A percentile compares a stretch with the other conserved stretches of the same genome.
phyloP scores from a whole-genome alignment of 352 stramenopile species.

The Elongisporangium undulatum region DNA sequence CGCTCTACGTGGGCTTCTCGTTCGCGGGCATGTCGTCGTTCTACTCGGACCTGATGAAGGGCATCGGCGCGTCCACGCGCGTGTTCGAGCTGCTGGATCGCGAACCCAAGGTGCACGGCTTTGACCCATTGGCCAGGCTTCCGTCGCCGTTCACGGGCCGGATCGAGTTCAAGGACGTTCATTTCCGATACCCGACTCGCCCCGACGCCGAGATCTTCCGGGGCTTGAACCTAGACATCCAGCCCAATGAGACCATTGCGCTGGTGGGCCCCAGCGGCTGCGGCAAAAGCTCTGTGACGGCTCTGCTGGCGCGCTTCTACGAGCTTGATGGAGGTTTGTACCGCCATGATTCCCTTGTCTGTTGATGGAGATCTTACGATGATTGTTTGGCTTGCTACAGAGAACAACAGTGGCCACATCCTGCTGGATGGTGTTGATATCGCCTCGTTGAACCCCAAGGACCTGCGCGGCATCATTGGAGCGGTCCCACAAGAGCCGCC shows the following conservation, averaged over 20 bases:
- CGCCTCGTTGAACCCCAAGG: conserved; percentile 36
- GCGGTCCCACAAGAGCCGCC: conserved; percentile 62
- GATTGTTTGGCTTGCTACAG: conserved; percentile 7
- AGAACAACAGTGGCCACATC: conserved; percentile 44
- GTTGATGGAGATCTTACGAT: conserved; percentile 7
- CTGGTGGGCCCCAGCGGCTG: conserved; percentile 65
- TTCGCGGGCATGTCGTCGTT: conserved; percentile 90
- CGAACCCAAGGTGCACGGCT: conserved; percentile 47
- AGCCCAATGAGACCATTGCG: conserved; percentile 66
- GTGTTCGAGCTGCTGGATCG: conserved; percentile 92
- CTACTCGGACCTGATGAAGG: conserved; percentile 91
- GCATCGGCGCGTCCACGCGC: conserved; percentile 81
- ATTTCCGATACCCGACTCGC: conserved; percentile 62
- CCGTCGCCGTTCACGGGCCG: conserved; percentile 37
- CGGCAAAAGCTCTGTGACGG: conserved; percentile 69
- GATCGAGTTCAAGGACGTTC: conserved; percentile 84
- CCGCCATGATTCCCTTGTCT: conserved; percentile 4
- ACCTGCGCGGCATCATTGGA: conserved; percentile 59
- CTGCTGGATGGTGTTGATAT: conserved; percentile 59
- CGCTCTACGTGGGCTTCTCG: conserved; percentile 88
- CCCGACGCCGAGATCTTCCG: conserved; percentile 48
- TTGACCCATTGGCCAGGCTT: conserved; percentile 18
- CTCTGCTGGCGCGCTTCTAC: conserved; percentile 76
- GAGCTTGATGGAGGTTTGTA: conserved; percentile 41
- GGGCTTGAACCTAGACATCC: conserved; percentile 45